A percentile compares a stretch with the other conserved stretches of the same genome.
Evolutionary conservation across 129 eudicot genomes (phyloP).

Genomic region (Dittrichia graveolens): DNA sequence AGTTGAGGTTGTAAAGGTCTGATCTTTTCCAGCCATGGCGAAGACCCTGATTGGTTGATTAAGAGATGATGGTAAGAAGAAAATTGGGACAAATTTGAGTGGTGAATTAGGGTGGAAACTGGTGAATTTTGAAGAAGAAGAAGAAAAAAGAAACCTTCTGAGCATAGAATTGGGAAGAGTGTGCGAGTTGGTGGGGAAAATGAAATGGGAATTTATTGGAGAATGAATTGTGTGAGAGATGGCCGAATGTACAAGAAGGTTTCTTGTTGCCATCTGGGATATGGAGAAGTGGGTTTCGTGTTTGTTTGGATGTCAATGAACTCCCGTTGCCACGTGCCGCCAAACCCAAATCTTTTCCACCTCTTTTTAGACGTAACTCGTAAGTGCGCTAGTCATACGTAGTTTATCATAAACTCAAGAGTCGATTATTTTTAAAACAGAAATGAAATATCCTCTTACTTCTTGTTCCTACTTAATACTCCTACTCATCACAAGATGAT

Average conservation of each 20-base stretch:
- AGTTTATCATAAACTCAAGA: no score
- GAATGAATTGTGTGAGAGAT: not conserved
- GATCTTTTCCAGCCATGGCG: conserved; percentile 67
- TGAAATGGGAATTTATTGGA: conserved; percentile 20
- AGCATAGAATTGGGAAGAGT: conserved; percentile 40
- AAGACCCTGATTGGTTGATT: conserved; percentile 35
- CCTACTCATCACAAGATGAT: no score
- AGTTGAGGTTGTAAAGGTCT: conserved; percentile 42
- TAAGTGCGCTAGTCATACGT: not conserved
- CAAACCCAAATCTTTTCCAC: conserved; percentile 4
- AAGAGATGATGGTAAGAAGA: conserved; percentile 11
- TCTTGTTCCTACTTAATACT: no score
- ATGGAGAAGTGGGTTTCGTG: conserved; percentile 34
- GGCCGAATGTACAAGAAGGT: conserved; percentile 32
- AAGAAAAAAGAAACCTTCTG: conserved; percentile 39
- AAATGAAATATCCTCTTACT: no score
- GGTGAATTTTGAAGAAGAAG: conserved; percentile 42
- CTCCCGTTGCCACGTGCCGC: conserved; percentile 30
- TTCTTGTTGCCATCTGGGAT: conserved; percentile 42
- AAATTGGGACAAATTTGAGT: conserved; percentile 38
- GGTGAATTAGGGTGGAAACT: conserved; percentile 29
- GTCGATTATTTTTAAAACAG: no score
- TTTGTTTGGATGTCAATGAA: conserved; percentile 29
- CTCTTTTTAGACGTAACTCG: not conserved
- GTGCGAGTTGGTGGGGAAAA: conserved; percentile 2